These are phyloP conservation scores for Polygonum maritimum DNA, from an alignment of 148 eudicot species.

Conservation along the genomic window DNA sequence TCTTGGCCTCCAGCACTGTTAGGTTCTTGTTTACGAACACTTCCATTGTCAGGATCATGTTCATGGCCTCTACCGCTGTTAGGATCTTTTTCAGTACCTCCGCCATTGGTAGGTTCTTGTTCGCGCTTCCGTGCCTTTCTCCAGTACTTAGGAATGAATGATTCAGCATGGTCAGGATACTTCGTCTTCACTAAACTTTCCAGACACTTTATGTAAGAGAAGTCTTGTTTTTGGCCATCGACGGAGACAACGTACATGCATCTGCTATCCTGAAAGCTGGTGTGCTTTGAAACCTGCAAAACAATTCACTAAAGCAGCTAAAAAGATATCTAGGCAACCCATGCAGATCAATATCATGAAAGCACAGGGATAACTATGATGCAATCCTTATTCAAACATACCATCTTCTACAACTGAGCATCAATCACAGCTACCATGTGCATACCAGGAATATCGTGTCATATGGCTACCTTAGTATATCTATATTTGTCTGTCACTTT, in stretches of 20 bases:
- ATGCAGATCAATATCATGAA: not conserved
- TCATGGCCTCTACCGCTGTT: not conserved
- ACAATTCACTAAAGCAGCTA: not conserved
- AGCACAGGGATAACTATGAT: not conserved
- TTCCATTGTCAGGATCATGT: not conserved
- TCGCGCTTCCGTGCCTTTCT: constrained; percentile 26
- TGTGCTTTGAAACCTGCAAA: constrained; percentile 62
- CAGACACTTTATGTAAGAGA: constrained; percentile 72
- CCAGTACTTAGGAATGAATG: constrained; percentile 55
- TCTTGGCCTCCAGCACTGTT: not conserved
- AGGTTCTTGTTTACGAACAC: not conserved
- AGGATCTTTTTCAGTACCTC: not conserved
- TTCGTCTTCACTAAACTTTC: constrained; percentile 53
- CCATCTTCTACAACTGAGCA: not conserved
- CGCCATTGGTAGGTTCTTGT: constrained; percentile 3
- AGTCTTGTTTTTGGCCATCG: constrained; percentile 65
- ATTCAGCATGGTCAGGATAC: constrained; percentile 57
- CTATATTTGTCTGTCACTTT: not conserved
- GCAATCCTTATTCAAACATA: not conserved
- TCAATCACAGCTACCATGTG: not conserved
- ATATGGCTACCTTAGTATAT: too few relatives aligned
- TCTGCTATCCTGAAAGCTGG: constrained; percentile 58
- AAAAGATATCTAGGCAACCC: not conserved
- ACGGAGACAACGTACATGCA: constrained; percentile 68
- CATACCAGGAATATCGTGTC: too few relatives aligned